phyloP scores from a whole-genome alignment of 495 filamentous ascomycete species.

The Aspergillus cristatus region DNA sequence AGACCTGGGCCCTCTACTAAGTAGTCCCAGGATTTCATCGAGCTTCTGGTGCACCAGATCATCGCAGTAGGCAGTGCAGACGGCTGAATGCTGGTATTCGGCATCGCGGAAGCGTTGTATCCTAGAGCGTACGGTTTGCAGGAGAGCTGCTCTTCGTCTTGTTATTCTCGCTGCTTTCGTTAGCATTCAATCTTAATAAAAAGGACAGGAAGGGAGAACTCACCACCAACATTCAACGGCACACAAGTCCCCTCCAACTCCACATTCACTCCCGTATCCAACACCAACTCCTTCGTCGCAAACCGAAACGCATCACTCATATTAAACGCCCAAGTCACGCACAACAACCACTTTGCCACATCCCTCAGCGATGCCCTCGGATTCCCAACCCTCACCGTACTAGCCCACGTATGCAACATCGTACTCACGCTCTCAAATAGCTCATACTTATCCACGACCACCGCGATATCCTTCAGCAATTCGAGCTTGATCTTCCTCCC shows the following conservation, averaged over 20 bases:
- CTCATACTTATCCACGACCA: neutral
- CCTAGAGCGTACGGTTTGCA: neutral
- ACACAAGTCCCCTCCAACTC: neutral
- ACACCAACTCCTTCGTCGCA: neutral
- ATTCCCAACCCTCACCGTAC: neutral
- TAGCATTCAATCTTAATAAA: too few species aligned
- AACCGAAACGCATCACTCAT: neutral
- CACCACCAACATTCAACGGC: neutral
- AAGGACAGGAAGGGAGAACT: neutral
- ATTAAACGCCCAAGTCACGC: neutral
- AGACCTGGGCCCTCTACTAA: neutral
- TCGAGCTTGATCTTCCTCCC: neutral
- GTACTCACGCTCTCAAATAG: neutral
- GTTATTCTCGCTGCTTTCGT: neutral
- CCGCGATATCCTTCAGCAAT: neutral
- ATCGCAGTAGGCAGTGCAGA: neutral
- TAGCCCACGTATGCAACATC: neutral
- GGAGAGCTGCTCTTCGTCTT: neutral
- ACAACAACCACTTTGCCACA: neutral
- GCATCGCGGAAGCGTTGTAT: neutral
- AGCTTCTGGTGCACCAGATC: neutral
- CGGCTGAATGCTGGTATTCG: neutral
- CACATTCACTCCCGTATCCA: neutral
- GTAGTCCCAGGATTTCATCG: constrained; percentile 6
- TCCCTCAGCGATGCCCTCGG: neutral